Base-by-base conservation (phyloP, 1,284 basidiomycete species). In the Apiotrichum brassicae region DNA sequence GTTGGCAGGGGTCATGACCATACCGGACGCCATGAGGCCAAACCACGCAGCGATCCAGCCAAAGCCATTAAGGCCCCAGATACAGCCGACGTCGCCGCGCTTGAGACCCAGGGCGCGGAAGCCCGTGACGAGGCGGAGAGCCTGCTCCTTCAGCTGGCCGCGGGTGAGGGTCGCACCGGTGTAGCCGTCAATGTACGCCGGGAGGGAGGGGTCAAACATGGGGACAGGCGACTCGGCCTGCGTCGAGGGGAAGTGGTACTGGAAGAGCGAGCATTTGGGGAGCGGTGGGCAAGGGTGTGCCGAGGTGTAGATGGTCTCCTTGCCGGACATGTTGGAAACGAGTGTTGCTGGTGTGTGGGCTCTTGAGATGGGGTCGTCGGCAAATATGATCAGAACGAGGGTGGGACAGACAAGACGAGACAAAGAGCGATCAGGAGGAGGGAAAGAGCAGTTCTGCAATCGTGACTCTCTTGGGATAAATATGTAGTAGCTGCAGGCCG, bases 171-270 rank as follows among this genome's bases (percentile, higher is more conserved):
- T 74, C 0, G 76, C 71, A 0, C 80, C 83, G 0, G 83, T 79
- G 2, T 72, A 67, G 0, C 82, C 82, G 59, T 89, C 86, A 48
- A 87, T 77, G 65, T 82, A 86, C 0, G 84, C 84, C 7, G 78
- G 76, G 3, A 70, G 54, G 13, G 49, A 40, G 3, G 53, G 56
- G 43, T 50, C 49, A 20, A 41, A 42, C 19, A 32, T 63, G 6
- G 37, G 44, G 1, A 50, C 25, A 2, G 46, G 46, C 9, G 49
- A 51, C 9, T 51, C 25, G 14, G 19, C 33, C 0, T 36, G 38
- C 18, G 14, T 34, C 2, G 37, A 7, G 3, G 53, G 53, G 16
- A 54, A 39, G 33, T 48, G 25, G 48, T 54, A 54, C 41, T 54
- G 48, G 43, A 50, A 54, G 65, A 47, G 65, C 51, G 42, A 65